Base-by-base conservation (phyloP, 148 eudicot species). In the Pharnaceum exiguum region DNA sequence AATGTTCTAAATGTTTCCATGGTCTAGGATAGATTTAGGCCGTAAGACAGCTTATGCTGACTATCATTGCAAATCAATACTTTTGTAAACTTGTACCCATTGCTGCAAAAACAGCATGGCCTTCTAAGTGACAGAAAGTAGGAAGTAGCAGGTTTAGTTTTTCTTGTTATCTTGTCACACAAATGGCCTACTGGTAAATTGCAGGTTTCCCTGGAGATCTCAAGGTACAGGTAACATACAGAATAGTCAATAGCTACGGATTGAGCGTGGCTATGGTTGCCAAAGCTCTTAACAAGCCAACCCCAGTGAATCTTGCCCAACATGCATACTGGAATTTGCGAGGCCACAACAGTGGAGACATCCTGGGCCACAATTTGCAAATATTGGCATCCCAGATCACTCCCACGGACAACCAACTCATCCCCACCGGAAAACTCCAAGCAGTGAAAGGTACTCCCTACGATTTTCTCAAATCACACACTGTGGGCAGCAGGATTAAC, bases 241-340 rank as follows among this genome's bases (percentile, higher is more conserved):
- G 58, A 11, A 71, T 89, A 4, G 25, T 52, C 13, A 17, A 43
- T 2, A 62, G 63, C 18, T 56, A 77, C 46, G 55, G 53, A 36
- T 37, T 89, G 24, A 38, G 45, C 4, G 58, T 90, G 27, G 36
- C 15, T 17, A 86, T 90, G 95, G 60, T 31, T 40, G 97, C 89
- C 16, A 73, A 74, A 65, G 63, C 95, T 2, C 18, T 73, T 22
- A 82, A 79, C 79, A 90, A 86, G 73, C 74, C 97, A 43, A 90
- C 97, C 2, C 97, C 97, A 2, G 78, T 90, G 5, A 90, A 84
- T 61, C 75, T 90, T 10, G 97, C 97, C 4, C 84, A 82, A 32
- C 97, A 90, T 55, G 60, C 78, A 19, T 90, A 90, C 62, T 90
- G 97, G 97, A 90, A 90, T 73, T 84, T 90, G 0, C 87, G 85